A percentile compares a stretch with the other conserved stretches of the same genome.
Evolutionary conservation across 2,329 filamentous ascomycete species (phyloP).

Genomic region (Raffaelea arxii): DNA sequence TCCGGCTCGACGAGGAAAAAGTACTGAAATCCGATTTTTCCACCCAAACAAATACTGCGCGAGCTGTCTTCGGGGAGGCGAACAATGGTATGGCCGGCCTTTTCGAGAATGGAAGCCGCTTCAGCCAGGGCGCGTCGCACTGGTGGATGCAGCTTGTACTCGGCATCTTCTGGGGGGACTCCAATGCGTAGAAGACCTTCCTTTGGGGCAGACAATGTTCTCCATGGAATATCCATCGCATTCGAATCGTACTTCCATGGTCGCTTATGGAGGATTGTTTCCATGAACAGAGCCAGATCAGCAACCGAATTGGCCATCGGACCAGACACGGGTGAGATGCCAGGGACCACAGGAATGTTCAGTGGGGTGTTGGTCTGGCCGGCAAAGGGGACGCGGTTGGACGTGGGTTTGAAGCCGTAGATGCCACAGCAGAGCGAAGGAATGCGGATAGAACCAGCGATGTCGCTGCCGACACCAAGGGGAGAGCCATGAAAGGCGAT

Average conservation of each 20-base stretch:
- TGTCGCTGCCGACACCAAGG: slow-evolving; percentile 26
- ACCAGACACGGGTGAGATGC: neutral
- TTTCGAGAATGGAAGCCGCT: neutral
- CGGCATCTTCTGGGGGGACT: neutral
- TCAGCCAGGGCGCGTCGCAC: neutral
- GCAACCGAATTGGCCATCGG: slow-evolving; percentile 1
- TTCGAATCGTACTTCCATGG: neutral
- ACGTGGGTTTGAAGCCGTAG: slow-evolving; percentile 18
- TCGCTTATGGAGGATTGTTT: neutral
- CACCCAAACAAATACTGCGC: neutral
- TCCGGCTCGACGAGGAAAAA: neutral
- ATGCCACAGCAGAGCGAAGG: slow-evolving; percentile 22
- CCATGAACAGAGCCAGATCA: neutral
- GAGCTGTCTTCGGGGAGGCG: neutral
- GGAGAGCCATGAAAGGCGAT: slow-evolving; percentile 22
- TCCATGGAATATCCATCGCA: neutral
- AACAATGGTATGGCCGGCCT: neutral
- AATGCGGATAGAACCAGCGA: slow-evolving; percentile 16
- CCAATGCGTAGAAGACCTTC: neutral
- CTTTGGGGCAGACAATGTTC: neutral
- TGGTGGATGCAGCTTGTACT: neutral
- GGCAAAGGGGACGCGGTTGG: slow-evolving; percentile 2
- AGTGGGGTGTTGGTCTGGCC: slow-evolving; percentile 2
- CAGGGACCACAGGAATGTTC: slow-evolving; percentile 5
- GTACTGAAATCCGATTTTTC: neutral